These are phyloP conservation scores for Starmerella sp. DNA, from an alignment of 805 yeast genomes.

Conservation along the genomic window DNA sequence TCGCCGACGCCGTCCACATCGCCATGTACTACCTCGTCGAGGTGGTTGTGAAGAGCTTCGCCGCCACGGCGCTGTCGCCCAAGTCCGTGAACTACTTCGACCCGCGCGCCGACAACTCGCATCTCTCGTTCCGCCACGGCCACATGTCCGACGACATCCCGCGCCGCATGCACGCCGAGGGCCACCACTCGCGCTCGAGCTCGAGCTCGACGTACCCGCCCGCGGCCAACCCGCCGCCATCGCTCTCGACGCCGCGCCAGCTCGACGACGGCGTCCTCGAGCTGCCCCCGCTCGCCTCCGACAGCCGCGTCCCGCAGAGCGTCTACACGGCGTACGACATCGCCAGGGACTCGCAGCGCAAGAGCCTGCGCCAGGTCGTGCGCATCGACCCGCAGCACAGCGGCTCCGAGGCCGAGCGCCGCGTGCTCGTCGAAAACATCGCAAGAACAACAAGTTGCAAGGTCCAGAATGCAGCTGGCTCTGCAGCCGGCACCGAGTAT, in stretches of 20 bases:
- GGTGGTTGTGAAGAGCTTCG: constrained; percentile 38
- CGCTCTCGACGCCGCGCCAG: neutral
- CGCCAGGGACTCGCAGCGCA: constrained; percentile 18
- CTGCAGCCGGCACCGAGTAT: neutral
- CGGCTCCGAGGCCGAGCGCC: constrained; percentile 3
- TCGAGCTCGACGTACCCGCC: neutral
- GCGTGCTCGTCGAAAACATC: constrained; percentile 15
- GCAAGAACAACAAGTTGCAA: constrained; percentile 14
- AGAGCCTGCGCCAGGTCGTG: constrained; percentile 19
- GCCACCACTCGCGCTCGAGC: neutral
- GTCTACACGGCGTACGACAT: constrained; percentile 22
- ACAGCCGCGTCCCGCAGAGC: constrained; percentile 4
- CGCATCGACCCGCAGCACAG: constrained; percentile 8
- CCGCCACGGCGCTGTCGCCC: neutral
- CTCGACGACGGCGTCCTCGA: neutral
- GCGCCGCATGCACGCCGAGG: neutral
- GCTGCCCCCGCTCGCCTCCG: constrained; percentile 3
- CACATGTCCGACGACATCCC: constrained; percentile 5
- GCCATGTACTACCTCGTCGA: constrained; percentile 57
- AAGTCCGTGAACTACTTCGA: neutral
- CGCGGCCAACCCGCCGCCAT: neutral
- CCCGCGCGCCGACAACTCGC: neutral
- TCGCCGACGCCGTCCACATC: constrained; percentile 77
- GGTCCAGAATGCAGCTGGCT: constrained; percentile 4
- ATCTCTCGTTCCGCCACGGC: constrained; percentile 1